Base-by-base conservation (phyloP, 1,284 basidiomycete genomes). In the Phlebopus sp. region DNA sequence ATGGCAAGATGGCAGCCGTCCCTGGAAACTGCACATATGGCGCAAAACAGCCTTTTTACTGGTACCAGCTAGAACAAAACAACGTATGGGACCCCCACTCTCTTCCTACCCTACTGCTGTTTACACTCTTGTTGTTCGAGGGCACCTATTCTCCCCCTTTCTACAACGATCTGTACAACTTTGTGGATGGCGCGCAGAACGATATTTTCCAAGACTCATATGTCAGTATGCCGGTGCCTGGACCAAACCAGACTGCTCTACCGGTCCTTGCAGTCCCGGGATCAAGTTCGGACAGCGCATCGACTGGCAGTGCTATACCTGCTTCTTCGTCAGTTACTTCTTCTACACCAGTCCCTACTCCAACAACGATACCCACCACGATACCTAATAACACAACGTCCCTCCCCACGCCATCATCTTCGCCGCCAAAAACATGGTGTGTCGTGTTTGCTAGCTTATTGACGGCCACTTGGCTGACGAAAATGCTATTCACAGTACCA, bases 21-120 rank as follows among this genome's bases (percentile, higher is more conserved):
- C 76, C 75, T 1, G 75, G 70, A 11, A 87, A 87, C 60, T 86
- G 84, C 64, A 86, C 83, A 4, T 76, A 78, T 52, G 84, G 84
- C 19, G 75, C 84, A 15, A 84, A 85, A 58, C 69, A 73, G 43
- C 81, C 82, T 0, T 67, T 84, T 39, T 86, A 85, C 58, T 86
- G 84, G 84, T 73, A 74, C 59, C 81, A 86, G 59, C 58, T 57
- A 0, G 80, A 84, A 55, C 53, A 69, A 15, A 84, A 82, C 63
- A 85, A 81, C 52, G 79, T 80, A 41, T 36, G 70, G 60, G 42
- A 13, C 40, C 25, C 5, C 32, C 19, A 29, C 29, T 42, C 18
- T 25, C 38, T 44, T 10, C 1, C 18, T 18, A 4, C 4, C 2
- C 10, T 0, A 4, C 21, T 19, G 11, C 3, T 14, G 5, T 32